phyloP scores from a whole-genome alignment of 768 basidiomycete genomes.

The Daedalea quercina region DNA sequence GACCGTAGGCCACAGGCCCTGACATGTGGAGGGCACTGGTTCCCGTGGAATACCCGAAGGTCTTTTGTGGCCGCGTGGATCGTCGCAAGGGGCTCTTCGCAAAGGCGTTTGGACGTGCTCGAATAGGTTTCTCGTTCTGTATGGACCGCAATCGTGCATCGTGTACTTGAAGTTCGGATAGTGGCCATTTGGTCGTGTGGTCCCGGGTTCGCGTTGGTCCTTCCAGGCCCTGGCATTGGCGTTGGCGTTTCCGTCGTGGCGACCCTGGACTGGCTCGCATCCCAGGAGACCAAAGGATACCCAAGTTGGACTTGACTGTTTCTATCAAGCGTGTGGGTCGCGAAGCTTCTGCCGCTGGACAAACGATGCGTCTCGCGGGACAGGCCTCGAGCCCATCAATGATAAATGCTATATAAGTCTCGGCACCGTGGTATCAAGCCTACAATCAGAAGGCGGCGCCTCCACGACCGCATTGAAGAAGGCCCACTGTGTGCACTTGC shows the following conservation, averaged over 20 bases:
- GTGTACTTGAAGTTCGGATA: conserved; percentile 5
- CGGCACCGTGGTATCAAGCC: too few species aligned
- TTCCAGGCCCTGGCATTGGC: neutral
- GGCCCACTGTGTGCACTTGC: too few species aligned
- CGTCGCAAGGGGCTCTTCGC: conserved; percentile 15
- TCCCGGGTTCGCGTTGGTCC: conserved; percentile 1
- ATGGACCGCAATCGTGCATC: conserved; percentile 2
- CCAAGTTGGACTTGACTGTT: neutral
- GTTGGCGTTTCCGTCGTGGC: neutral
- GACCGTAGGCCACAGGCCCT: neutral
- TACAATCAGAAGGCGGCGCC: too few species aligned
- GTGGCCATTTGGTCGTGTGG: neutral
- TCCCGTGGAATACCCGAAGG: conserved; percentile 12
- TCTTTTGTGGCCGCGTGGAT: conserved; percentile 13
- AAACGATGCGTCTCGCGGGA: too few species aligned
- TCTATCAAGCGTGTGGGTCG: too few species aligned
- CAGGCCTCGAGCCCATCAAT: too few species aligned
- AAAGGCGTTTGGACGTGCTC: conserved; percentile 20
- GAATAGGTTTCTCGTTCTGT: conserved; percentile 12
- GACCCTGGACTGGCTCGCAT: neutral
- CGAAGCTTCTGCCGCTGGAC: too few species aligned
- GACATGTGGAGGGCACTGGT: conserved; percentile 7
- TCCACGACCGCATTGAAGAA: too few species aligned
- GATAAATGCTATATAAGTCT: too few species aligned
- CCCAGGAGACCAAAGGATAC: neutral